Evolutionary conservation across 257 asterid species (phyloP).

Genomic region (Nicotiana undulata): DNA sequence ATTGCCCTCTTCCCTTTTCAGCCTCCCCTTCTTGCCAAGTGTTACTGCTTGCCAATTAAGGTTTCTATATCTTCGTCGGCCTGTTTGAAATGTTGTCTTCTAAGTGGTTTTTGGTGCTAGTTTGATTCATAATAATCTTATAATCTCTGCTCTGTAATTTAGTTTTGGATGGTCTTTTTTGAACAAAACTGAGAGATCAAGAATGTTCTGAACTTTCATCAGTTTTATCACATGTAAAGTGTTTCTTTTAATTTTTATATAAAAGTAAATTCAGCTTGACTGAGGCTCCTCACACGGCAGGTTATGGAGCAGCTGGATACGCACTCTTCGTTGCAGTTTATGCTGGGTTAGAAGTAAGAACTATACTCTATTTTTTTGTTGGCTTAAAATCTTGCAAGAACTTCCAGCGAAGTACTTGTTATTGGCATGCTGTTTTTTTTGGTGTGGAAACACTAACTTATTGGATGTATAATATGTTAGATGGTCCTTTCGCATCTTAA

Average conservation of each 20-base stretch:
- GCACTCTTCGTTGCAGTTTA: slow-evolving; percentile 86
- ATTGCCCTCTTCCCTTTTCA: background rate
- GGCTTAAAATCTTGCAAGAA: slow-evolving; percentile 1
- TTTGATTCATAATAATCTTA: background rate
- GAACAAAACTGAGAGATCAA: background rate
- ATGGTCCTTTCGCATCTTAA: background rate
- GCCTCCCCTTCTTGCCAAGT: background rate
- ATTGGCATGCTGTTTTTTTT: background rate
- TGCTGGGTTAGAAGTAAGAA: slow-evolving; percentile 89
- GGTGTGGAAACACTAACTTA: too few relatives aligned
- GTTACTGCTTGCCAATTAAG: background rate
- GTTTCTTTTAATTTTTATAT: background rate
- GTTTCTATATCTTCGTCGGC: background rate
- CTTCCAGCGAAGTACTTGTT: background rate
- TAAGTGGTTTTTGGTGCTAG: background rate
- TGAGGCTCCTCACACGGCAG: slow-evolving; percentile 31
- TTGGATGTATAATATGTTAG: background rate
- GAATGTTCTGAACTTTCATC: background rate
- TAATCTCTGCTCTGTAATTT: background rate
- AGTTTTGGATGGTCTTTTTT: background rate
- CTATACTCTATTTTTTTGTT: slow-evolving; percentile 12
- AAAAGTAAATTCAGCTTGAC: background rate
- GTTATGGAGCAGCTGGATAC: slow-evolving; percentile 92
- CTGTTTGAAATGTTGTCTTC: background rate
- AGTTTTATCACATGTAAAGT: background rate